A percentile compares a stretch with the other conserved stretches of the same genome.
Conservation (phyloP, 2,329 filamentous ascomycete species). For the Neofusicoccum parvum region DNA sequence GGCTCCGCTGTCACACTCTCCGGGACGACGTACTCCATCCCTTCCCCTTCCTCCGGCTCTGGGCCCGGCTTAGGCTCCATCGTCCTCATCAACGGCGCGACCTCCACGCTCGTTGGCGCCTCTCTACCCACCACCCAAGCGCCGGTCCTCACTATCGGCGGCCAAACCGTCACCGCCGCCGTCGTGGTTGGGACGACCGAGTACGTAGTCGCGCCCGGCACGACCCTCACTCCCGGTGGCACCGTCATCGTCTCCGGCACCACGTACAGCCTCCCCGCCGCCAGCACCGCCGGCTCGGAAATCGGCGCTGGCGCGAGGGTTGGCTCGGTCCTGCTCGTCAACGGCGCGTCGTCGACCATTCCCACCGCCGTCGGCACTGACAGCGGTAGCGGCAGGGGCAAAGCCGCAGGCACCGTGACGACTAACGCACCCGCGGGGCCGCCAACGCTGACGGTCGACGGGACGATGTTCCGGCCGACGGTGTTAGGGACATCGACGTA, state of each 20-base stretch:
- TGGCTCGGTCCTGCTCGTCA: neutral
- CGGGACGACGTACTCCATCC: too few relatives aligned
- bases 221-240: constrained; percentile 34
- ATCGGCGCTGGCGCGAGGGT: too few relatives aligned
- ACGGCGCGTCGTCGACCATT: constrained; percentile 16
- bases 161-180: neutral
- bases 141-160: neutral
- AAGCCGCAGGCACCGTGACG: too few relatives aligned
- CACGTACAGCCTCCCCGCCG: constrained; percentile 23
- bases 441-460: neutral
- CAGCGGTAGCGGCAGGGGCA: too few relatives aligned
- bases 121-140: neutral
- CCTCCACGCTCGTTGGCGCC: neutral
- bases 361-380: neutral
- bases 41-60: too few relatives aligned
- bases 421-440: too few relatives aligned
- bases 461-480: constrained; percentile 26
- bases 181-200: neutral
- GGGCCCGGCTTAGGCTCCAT: too few relatives aligned
- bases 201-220: constrained; percentile 19
- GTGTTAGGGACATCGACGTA: constrained; percentile 31
- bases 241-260: constrained; percentile 24
- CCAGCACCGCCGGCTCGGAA: neutral
- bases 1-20: too few relatives aligned
- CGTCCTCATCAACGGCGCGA: neutral